Percentiles rank a stretch among this genome's conserved stretches.
Evolutionary conservation across 352 stramenopile genomes (phyloP).

Genomic region (Chrysophaeum taylorii): DNA sequence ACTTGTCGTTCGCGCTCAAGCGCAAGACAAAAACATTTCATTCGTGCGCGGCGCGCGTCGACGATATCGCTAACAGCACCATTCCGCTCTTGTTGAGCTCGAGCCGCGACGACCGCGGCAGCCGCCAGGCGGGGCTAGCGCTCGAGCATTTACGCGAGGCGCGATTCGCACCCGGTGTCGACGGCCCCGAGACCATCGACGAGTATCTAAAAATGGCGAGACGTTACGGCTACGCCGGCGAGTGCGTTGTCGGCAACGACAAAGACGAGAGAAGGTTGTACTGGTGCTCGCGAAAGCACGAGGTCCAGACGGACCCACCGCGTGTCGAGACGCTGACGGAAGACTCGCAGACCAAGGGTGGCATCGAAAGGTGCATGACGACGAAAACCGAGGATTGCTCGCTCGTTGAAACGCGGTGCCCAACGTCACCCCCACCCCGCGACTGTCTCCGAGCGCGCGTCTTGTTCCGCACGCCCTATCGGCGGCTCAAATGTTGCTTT

Average conservation of each 20-base stretch:
- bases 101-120: no score
- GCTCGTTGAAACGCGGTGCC: neutral
- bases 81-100: no score
- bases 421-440: neutral
- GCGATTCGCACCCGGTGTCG: neutral
- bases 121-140: neutral
- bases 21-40: no score
- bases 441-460: slow-evolving; percentile 13
- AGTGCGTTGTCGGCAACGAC: neutral
- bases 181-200: neutral
- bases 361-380: neutral
- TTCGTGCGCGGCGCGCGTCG: no score
- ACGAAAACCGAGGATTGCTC: neutral
- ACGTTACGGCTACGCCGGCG: neutral
- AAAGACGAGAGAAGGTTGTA: no score
- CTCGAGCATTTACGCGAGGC: neutral
- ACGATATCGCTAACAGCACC: no score
- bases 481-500: neutral
- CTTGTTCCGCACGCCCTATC: neutral
- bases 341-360: neutral
- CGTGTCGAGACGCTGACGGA: no score
- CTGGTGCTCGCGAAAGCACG: no score
- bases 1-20: no score
- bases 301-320: no score
- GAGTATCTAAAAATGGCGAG: neutral